These are phyloP conservation scores for Pseudogymnoascus sp. DNA, from an alignment of 2,329 filamentous ascomycete genomes.

Conservation along the genomic window DNA sequence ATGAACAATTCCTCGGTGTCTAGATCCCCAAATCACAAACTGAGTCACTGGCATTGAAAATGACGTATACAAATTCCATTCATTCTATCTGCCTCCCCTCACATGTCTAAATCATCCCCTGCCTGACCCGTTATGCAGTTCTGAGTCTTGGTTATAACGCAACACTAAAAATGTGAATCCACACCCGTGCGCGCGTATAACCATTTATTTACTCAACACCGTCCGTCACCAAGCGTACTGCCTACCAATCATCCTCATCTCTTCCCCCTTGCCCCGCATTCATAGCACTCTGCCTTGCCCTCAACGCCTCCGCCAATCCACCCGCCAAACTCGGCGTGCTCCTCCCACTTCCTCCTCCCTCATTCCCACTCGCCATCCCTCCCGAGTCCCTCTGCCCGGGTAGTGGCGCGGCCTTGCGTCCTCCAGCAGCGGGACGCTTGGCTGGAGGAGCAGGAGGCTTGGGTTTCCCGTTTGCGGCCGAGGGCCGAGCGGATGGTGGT, in stretches of 20 bases:
- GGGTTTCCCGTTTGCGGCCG: constrained; percentile 32
- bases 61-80: not conserved
- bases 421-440: constrained; percentile 63
- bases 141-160: too few species aligned
- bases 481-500: constrained; percentile 40
- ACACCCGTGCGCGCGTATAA: too few species aligned
- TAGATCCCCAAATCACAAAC: too few species aligned
- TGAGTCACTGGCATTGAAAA: not conserved
- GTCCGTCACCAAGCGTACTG: not conserved
- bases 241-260: constrained; percentile 28
- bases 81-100: not conserved
- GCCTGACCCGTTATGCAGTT: too few species aligned
- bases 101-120: not conserved
- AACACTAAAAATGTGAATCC: too few species aligned
- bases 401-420: constrained; percentile 61
- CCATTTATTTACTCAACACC: too few species aligned
- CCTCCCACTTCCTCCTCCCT: constrained; percentile 40
- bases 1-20: too few species aligned
- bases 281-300: constrained; percentile 69
- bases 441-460: constrained; percentile 42
- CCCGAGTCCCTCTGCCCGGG: constrained; percentile 63
- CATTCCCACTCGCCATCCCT: constrained; percentile 47
- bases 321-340: constrained; percentile 64
- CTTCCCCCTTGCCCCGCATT: constrained; percentile 54
- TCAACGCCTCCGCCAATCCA: constrained; percentile 68